phyloP scores from a whole-genome alignment of 768 basidiomycete species.

The Lanmaoa rubissima region DNA sequence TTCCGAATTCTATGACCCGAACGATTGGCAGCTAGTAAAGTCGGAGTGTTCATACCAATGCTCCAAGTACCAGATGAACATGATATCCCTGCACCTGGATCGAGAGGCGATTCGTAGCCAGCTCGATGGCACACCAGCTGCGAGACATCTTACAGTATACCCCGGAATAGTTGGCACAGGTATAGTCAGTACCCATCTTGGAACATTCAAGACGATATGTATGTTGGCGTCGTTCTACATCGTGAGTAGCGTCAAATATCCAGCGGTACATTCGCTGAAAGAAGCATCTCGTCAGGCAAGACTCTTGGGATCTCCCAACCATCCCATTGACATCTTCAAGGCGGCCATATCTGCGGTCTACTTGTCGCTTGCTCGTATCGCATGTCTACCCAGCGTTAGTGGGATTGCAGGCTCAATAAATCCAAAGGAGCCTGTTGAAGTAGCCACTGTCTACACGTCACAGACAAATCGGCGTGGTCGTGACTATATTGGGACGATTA shows the following conservation, averaged over 20 bases:
- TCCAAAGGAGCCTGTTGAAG: constrained; percentile 14
- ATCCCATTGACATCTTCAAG: constrained; percentile 59
- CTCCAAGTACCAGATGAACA: constrained; percentile 75
- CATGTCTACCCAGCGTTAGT: constrained; percentile 41
- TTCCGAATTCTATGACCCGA: constrained; percentile 50
- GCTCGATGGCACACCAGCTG: constrained; percentile 8
- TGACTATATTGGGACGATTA: constrained; percentile 47
- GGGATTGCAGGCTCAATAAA: not conserved
- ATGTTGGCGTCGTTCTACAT: constrained; percentile 62
- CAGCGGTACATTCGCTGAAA: constrained; percentile 1
- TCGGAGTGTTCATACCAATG: constrained; percentile 64
- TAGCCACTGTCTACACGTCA: constrained; percentile 48
- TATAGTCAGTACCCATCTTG: constrained; percentile 49
- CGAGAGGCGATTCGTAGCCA: constrained; percentile 35
- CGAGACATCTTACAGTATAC: constrained; percentile 58
- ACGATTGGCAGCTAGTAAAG: constrained; percentile 71
- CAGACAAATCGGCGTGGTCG: constrained; percentile 56
- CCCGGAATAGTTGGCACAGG: constrained; percentile 72
- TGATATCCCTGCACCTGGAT: constrained; percentile 59
- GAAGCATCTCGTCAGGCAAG: constrained; percentile 53
- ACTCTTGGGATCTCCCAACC: constrained; percentile 61
- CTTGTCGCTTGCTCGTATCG: constrained; percentile 57
- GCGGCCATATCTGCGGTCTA: constrained; percentile 68
- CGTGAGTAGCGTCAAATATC: constrained; percentile 40
- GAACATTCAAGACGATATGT: constrained; percentile 42